Evolutionary conservation across 495 filamentous ascomycete genomes (phyloP).

Genomic region (Sporormia fimetaria): DNA sequence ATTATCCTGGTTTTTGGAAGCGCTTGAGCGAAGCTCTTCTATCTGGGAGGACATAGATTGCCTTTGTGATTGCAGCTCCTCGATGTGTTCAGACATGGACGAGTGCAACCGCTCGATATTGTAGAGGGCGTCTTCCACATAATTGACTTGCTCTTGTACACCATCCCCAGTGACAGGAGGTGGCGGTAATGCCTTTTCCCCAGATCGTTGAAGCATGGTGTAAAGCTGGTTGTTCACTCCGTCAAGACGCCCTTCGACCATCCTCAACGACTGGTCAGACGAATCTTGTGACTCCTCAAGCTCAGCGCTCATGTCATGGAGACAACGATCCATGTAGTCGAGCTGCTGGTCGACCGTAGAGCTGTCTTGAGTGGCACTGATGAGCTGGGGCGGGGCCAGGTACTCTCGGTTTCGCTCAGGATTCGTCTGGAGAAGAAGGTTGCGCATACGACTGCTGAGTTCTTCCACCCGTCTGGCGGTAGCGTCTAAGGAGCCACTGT

Average conservation of each 20-base stretch:
- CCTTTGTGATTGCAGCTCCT: too few species aligned
- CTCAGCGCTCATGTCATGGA: conserved; percentile 21
- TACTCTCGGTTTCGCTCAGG: conserved; percentile 23
- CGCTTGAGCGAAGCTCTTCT: conserved; percentile 10
- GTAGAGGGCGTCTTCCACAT: conserved; percentile 26
- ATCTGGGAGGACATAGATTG: not conserved
- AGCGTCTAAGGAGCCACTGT: conserved; percentile 34
- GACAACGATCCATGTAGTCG: conserved; percentile 24
- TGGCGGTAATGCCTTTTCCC: conserved; percentile 15
- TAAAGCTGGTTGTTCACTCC: conserved; percentile 28
- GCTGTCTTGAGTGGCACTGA: conserved; percentile 1
- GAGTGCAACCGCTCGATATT: conserved; percentile 20
- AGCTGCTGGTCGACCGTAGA: conserved; percentile 23
- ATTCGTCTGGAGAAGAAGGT: conserved; percentile 51
- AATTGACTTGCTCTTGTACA: conserved; percentile 25
- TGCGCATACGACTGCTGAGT: conserved; percentile 57
- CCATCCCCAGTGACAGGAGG: conserved; percentile 16
- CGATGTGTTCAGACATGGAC: conserved; percentile 10
- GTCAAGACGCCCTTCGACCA: conserved; percentile 28
- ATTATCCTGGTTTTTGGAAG: conserved; percentile 34
- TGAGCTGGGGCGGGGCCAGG: conserved; percentile 7
- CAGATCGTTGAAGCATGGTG: conserved; percentile 16
- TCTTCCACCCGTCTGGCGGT: conserved; percentile 59
- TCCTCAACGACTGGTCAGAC: conserved; percentile 17
- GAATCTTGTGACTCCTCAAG: conserved; percentile 13